These are phyloP conservation scores for Periconia sp. DNA, from an alignment of 2,329 filamentous ascomycete genomes.

Conservation along the genomic window DNA sequence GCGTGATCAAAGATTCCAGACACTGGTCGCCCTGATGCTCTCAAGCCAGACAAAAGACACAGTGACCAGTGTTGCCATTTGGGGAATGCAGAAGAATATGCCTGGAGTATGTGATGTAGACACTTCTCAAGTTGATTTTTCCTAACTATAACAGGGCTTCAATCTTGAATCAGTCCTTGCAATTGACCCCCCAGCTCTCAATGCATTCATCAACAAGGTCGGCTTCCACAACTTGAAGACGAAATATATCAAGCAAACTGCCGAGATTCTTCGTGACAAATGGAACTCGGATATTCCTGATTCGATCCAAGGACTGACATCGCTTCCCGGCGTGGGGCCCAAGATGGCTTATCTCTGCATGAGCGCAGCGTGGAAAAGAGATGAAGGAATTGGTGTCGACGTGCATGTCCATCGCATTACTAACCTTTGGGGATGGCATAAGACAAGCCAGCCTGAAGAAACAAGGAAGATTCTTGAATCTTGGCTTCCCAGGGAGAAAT, in stretches of 20 bases:
- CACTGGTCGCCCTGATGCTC: constrained; percentile 85
- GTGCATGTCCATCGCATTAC: constrained; percentile 95
- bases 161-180: constrained; percentile 79
- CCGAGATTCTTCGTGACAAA: constrained; percentile 72
- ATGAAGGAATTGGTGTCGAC: constrained; percentile 87
- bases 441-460: constrained; percentile 80
- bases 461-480: constrained; percentile 76
- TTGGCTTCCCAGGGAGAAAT: constrained; percentile 84
- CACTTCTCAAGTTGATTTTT: no score
- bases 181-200: constrained; percentile 69
- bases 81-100: constrained; percentile 76
- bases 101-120: constrained; percentile 47
- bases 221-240: constrained; percentile 97
- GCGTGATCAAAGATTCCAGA: constrained; percentile 78
- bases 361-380: constrained; percentile 73
- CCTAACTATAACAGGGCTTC: constrained; percentile 54
- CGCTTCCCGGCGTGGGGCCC: constrained; percentile 84
- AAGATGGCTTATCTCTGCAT: constrained; percentile 95
- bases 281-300: constrained; percentile 80
- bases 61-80: constrained; percentile 84
- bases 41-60: constrained; percentile 94
- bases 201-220: constrained; percentile 80
- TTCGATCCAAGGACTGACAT: constrained; percentile 75
- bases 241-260: constrained; percentile 77
- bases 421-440: constrained; percentile 92